A percentile compares a stretch with the other conserved stretches of the same genome.
phyloP scores from a whole-genome alignment of 495 filamentous ascomycete genomes.

The Delitschia confertaspora region DNA sequence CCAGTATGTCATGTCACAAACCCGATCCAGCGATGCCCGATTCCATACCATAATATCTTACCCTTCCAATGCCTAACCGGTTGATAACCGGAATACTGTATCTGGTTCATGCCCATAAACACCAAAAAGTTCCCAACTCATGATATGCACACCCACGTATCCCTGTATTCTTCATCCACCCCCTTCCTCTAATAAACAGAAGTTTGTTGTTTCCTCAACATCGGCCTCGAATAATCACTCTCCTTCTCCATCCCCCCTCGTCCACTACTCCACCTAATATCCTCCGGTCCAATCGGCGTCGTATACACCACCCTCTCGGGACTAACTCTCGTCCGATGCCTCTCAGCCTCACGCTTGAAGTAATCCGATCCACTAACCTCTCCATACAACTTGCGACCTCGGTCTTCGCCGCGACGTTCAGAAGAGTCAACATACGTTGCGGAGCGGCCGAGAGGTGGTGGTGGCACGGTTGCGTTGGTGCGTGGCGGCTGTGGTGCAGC shows the following conservation, averaged over 20 bases:
- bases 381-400: conserved; percentile 17
- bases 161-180: background rate
- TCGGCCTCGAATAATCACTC: conserved; percentile 15
- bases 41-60: background rate
- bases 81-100: background rate
- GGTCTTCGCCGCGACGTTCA: conserved; percentile 6
- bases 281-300: conserved; percentile 10
- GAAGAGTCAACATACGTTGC: conserved; percentile 14
- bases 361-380: conserved; percentile 7
- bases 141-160: background rate
- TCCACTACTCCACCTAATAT: conserved; percentile 16
- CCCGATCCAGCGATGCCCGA: too few species aligned
- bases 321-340: conserved; percentile 11
- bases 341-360: conserved; percentile 1
- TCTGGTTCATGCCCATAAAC: background rate
- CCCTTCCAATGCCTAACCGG: background rate
- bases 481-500: conserved; percentile 3
- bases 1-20: too few species aligned
- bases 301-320: conserved; percentile 13
- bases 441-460: conserved; percentile 20
- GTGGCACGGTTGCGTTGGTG: background rate
- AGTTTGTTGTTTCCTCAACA: conserved; percentile 12
- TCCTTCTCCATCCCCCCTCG: conserved; percentile 4
- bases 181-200: conserved; percentile 17
- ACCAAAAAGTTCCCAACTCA: background rate